These are phyloP conservation scores for Chaetomium globosum DNA, from an alignment of 2,329 filamentous ascomycete genomes.

Conservation along the genomic window DNA sequence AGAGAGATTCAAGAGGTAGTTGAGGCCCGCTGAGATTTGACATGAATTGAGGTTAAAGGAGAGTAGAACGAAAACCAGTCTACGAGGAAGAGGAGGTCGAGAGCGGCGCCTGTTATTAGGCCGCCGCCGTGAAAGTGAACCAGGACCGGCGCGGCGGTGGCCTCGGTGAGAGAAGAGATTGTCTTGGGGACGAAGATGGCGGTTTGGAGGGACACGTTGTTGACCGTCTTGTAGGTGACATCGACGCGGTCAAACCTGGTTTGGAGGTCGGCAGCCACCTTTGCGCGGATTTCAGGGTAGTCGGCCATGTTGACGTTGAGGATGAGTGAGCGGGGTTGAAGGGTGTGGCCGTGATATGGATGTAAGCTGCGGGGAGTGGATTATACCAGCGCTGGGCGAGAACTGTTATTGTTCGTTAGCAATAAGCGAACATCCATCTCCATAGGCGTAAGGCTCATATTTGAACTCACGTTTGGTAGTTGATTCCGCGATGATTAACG, in stretches of 20 bases:
- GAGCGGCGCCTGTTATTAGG: slow-evolving; percentile 29
- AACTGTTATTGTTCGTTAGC: neutral
- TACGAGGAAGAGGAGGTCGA: slow-evolving; percentile 30
- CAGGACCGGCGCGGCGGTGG: slow-evolving; percentile 23
- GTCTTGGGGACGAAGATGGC: slow-evolving; percentile 28
- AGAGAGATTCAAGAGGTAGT: too few species aligned
- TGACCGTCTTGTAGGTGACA: slow-evolving; percentile 26
- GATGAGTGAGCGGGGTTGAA: too few species aligned
- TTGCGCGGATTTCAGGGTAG: too few species aligned
- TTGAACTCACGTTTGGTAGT: too few species aligned
- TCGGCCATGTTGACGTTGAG: too few species aligned
- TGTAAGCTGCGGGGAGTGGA: too few species aligned
- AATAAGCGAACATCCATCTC: too few species aligned
- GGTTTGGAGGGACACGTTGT: slow-evolving; percentile 19
- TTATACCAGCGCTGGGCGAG: too few species aligned
- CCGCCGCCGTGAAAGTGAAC: slow-evolving; percentile 36
- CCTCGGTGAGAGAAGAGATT: neutral
- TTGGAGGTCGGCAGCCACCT: slow-evolving; percentile 2
- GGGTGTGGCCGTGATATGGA: too few species aligned
- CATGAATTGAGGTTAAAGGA: slow-evolving; percentile 29
- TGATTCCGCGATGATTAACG: neutral
- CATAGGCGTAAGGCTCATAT: too few species aligned
- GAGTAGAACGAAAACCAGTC: slow-evolving; percentile 33
- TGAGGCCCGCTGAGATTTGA: slow-evolving; percentile 38
- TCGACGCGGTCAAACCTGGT: slow-evolving; percentile 24